phyloP scores from a whole-genome alignment of 2,329 filamentous ascomycete genomes.

The Lachnellula occidentalis region DNA sequence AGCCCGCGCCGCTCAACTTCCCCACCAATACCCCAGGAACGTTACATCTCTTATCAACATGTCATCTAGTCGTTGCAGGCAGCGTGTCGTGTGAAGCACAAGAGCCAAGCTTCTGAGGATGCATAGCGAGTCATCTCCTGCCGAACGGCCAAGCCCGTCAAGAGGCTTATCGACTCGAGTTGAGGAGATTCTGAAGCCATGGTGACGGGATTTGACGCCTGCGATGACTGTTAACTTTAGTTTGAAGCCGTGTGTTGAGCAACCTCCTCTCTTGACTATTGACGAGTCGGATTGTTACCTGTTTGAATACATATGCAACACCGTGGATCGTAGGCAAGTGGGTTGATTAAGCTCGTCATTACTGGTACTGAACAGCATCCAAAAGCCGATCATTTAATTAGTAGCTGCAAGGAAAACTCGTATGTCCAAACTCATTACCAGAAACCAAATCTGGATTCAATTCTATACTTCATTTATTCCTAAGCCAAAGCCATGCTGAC shows the following conservation, averaged over 20 bases:
- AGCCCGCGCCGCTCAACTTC: background rate
- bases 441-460: background rate
- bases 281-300: too few species aligned
- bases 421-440: background rate
- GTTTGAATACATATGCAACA: too few species aligned
- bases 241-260: background rate
- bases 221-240: background rate
- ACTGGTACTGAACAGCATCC: too few species aligned
- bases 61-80: background rate
- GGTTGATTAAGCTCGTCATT: too few species aligned
- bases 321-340: too few species aligned
- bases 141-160: too few species aligned
- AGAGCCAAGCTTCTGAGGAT: background rate
- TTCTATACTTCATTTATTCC: background rate
- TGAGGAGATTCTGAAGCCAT: background rate
- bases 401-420: too few species aligned
- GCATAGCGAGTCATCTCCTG: too few species aligned
- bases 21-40: constrained; percentile 5
- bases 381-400: too few species aligned
- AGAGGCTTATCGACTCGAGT: background rate
- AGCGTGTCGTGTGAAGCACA: background rate
- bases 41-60: constrained; percentile 8
- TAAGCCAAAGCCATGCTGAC: background rate
- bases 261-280: too few species aligned
- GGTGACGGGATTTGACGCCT: background rate